Evolutionary conservation across 192 early-diverging fungal species (phyloP), one percentile per base, ranked within the genome.

Genomic region (Coemansia sp.): DNA sequence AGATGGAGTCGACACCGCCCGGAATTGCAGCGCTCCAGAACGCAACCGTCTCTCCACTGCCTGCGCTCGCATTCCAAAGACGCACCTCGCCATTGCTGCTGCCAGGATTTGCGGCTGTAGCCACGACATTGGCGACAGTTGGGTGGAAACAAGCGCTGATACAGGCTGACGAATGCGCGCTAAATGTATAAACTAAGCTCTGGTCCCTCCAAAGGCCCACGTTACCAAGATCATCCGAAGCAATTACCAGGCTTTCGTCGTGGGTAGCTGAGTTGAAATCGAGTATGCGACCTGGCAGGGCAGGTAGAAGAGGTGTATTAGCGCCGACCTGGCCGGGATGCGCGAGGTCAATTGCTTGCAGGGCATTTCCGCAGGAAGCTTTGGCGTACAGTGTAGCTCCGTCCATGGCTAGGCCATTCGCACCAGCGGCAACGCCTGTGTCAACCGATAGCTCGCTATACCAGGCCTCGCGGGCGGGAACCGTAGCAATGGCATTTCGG

Each of bases 321-420:
- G n/a, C 6, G 21, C 68, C 68, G 22, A 69, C 52, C 48, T 65
- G 68, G 38, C 68, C 72, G 0, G 78, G 59, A 2, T 27, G 19
- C 25, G 31, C 31, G 21, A 68, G n/a, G 26, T 54, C 60, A 7
- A 80, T 57, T 3, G 68, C 78, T 55, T 71, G 72, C 14, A 80
- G 64, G 12, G 72, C 54, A 34, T 51, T 48, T 10, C 78, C 78
- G 54, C 51, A 60, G 7, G 62, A 54, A 3, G 72, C 24, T 23
- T 68, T 71, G 23, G 71, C 54, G 26, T 80, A 80, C 25, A 80
- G 56, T 14, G 47, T 19, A 10, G 25, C 21, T 38, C 65, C 41
- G 62, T 71, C 72, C 21, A 62, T 69, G 28, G 72, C 78, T 30
- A 80, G 52, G 1, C 72, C 78, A 64, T 71, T 66, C 30, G 72